Conservation (phyloP, 495 filamentous ascomycete species). For the Melanomma pulvis-pyrius region DNA sequence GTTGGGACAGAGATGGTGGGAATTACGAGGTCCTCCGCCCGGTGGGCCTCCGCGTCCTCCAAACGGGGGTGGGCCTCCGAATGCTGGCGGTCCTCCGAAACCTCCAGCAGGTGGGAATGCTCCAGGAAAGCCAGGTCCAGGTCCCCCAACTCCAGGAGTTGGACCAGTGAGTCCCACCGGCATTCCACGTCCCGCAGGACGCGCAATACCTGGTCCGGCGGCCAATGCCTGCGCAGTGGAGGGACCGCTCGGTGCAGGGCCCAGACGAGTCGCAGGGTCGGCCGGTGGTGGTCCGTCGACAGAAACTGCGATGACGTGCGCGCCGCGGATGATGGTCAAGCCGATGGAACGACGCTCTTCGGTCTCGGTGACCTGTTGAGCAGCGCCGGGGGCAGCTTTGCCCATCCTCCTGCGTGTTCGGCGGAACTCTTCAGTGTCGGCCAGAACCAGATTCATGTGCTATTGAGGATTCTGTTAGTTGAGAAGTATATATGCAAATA, state of each 20-base stretch:
- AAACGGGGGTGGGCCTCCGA: constrained; percentile 65
- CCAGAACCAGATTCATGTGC: constrained; percentile 99
- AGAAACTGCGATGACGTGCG: constrained; percentile 89
- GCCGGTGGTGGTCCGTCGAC: constrained; percentile 96
- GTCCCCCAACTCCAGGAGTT: constrained; percentile 84
- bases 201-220: constrained; percentile 86
- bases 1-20: not conserved
- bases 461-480: constrained; percentile 44
- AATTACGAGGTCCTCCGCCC: constrained; percentile 61
- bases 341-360: constrained; percentile 97
- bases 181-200: constrained; percentile 88
- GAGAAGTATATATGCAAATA: not conserved
- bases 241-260: constrained; percentile 70
- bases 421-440: constrained; percentile 98
- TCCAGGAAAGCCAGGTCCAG: constrained; percentile 60
- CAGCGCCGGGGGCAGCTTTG: constrained; percentile 65
- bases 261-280: constrained; percentile 88
- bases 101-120: constrained; percentile 63
- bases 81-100: constrained; percentile 71
- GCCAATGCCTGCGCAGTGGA: constrained; percentile 62
- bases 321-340: constrained; percentile 90
- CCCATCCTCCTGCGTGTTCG: constrained; percentile 87
- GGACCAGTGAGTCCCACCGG: constrained; percentile 87
- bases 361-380: constrained; percentile 69
- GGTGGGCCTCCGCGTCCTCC: constrained; percentile 67